Evolutionary conservation across 2,329 filamentous ascomycete genomes (phyloP).

Genomic region (Nigrograna mackinnonii): DNA sequence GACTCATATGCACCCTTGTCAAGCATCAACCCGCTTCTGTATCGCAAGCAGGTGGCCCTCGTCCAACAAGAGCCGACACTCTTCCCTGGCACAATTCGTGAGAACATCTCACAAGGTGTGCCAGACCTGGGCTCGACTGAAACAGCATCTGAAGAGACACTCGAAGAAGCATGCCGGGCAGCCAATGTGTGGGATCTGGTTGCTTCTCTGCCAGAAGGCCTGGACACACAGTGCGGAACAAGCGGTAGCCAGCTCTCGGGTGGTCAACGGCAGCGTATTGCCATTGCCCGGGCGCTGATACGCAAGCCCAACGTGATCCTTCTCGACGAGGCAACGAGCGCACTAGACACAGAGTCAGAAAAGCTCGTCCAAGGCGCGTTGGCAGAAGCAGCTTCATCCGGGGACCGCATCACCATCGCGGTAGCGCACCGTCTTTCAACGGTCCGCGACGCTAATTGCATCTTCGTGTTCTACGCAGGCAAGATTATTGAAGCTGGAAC

Average conservation of each 20-base stretch:
- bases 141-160: slow-evolving; percentile 69
- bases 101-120: slow-evolving; percentile 81
- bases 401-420: slow-evolving; percentile 81
- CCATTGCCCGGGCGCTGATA: slow-evolving; percentile 87
- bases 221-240: slow-evolving; percentile 34
- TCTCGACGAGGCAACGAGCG: slow-evolving; percentile 39
- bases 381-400: slow-evolving; percentile 74
- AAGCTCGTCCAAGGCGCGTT: slow-evolving; percentile 79
- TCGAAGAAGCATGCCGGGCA: slow-evolving; percentile 79
- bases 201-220: slow-evolving; percentile 56
- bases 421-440: slow-evolving; percentile 91
- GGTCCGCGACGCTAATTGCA: slow-evolving; percentile 90
- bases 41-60: slow-evolving; percentile 80
- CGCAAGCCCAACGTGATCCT: slow-evolving; percentile 83
- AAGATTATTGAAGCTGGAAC: slow-evolving; percentile 80
- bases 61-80: slow-evolving; percentile 93
- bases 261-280: slow-evolving; percentile 93
- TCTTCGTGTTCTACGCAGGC: slow-evolving; percentile 91
- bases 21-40: slow-evolving; percentile 75
- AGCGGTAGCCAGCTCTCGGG: slow-evolving; percentile 54
- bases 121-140: neutral
- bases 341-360: slow-evolving; percentile 53
- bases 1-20: slow-evolving; percentile 77
- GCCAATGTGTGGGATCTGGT: slow-evolving; percentile 38
- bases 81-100: slow-evolving; percentile 87